Conservation (phyloP, 805 yeast genomes). For the Ogataea pignaliae region DNA sequence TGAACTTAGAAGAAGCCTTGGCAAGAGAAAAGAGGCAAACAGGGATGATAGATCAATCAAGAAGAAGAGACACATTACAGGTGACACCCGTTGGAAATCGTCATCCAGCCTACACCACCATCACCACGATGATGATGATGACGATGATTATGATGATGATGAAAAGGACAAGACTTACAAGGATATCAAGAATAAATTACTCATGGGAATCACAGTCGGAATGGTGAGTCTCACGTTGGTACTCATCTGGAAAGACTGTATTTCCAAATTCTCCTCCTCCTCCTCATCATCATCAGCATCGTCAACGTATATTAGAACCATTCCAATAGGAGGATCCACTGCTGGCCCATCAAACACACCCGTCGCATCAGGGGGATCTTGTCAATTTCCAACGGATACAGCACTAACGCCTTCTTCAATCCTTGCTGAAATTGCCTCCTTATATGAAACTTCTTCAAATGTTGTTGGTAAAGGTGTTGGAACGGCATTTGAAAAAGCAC, state of each 20-base stretch:
- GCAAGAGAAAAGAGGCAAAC: background rate
- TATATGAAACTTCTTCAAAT: background rate
- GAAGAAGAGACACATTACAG: background rate
- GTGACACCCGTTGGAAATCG: no score
- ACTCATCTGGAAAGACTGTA: slow-evolving; percentile 22
- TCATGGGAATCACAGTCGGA: slow-evolving; percentile 27
- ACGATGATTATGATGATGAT: background rate
- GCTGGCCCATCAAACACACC: background rate
- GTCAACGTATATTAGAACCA: no score
- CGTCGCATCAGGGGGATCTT: background rate
- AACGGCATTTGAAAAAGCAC: no score
- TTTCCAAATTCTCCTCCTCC: background rate
- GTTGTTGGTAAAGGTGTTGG: no score
- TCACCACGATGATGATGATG: background rate
- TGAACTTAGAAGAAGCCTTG: slow-evolving; percentile 3
- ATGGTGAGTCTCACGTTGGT: slow-evolving; percentile 26
- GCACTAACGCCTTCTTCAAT: background rate
- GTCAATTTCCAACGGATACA: no score
- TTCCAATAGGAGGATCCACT: no score
- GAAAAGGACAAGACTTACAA: slow-evolving; percentile 5
- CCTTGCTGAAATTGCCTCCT: background rate
- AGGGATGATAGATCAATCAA: background rate
- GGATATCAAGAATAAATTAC: slow-evolving; percentile 13
- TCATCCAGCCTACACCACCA: background rate
- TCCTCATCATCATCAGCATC: no score